Conservation (phyloP, 2,329 filamentous ascomycete species). For the Uncinocarpus reesii region DNA sequence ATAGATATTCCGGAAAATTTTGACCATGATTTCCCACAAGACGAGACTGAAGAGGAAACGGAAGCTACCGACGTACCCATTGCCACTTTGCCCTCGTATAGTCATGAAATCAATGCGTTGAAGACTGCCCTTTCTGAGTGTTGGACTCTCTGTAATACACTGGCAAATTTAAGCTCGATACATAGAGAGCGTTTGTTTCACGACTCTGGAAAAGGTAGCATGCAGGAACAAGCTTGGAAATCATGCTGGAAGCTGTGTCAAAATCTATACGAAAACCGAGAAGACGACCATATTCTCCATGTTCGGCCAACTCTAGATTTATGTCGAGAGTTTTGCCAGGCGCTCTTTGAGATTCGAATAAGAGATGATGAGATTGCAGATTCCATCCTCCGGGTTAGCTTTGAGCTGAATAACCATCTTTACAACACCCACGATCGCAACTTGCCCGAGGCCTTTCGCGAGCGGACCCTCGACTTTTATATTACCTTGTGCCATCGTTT, state of each 20-base stretch:
- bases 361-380: constrained; percentile 70
- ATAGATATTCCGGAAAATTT: constrained; percentile 29
- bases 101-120: constrained; percentile 54
- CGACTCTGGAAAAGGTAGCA: constrained; percentile 60
- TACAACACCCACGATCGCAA: constrained; percentile 83
- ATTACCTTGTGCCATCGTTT: constrained; percentile 84
- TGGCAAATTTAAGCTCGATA: constrained; percentile 73
- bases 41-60: constrained; percentile 18
- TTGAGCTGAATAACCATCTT: constrained; percentile 89
- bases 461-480: constrained; percentile 87
- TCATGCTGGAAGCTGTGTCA: constrained; percentile 91
- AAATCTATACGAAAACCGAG: constrained; percentile 69
- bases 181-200: constrained; percentile 71
- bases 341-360: constrained; percentile 74
- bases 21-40: constrained; percentile 15
- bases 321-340: constrained; percentile 84
- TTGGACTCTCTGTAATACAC: constrained; percentile 87
- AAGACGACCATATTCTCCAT: constrained; percentile 58
- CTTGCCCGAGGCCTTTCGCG: constrained; percentile 74
- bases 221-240: constrained; percentile 83
- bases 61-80: constrained; percentile 22
- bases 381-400: constrained; percentile 81
- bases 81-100: constrained; percentile 40
- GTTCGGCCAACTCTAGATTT: constrained; percentile 70
- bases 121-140: constrained; percentile 72